These are phyloP conservation scores for Penicillium daleae DNA, from an alignment of 495 filamentous ascomycete species.

Conservation along the genomic window DNA sequence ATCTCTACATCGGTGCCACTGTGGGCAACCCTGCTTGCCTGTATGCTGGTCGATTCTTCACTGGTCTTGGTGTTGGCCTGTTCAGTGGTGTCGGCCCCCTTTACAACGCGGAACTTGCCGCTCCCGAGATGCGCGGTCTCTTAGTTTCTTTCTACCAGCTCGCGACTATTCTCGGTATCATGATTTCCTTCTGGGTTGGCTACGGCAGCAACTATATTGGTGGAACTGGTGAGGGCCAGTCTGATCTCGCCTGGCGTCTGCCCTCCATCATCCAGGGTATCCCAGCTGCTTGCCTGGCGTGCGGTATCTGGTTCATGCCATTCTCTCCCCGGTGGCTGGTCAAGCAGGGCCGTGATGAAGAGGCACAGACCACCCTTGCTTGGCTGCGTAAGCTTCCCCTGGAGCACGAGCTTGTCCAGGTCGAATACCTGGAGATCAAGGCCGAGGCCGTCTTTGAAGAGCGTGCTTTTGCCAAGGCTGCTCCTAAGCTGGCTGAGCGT, in stretches of 20 bases:
- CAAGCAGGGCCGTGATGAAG: conserved; percentile 52
- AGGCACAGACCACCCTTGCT: conserved; percentile 50
- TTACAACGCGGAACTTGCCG: conserved; percentile 76
- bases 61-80: conserved; percentile 70
- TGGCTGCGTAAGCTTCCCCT: conserved; percentile 50
- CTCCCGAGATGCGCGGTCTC: conserved; percentile 73
- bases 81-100: conserved; percentile 60
- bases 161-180: conserved; percentile 77
- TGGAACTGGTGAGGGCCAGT: conserved; percentile 40
- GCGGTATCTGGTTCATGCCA: conserved; percentile 49
- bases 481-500: conserved; percentile 38
- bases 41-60: conserved; percentile 65
- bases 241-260: conserved; percentile 51
- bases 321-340: conserved; percentile 54
- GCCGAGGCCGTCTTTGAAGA: conserved; percentile 47
- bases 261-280: conserved; percentile 54
- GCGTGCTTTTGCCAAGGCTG: conserved; percentile 41
- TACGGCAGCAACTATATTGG: conserved; percentile 56
- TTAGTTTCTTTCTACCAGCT: conserved; percentile 79
- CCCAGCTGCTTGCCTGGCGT: conserved; percentile 46
- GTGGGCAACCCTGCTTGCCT: conserved; percentile 66
- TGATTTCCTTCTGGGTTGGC: conserved; percentile 75
- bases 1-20: conserved; percentile 55
- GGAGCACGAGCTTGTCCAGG: conserved; percentile 43
- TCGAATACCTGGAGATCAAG: conserved; percentile 50